These are phyloP conservation scores for Scheffersomyces amazonensis DNA, from an alignment of 805 yeast genomes.

Conservation along the genomic window DNA sequence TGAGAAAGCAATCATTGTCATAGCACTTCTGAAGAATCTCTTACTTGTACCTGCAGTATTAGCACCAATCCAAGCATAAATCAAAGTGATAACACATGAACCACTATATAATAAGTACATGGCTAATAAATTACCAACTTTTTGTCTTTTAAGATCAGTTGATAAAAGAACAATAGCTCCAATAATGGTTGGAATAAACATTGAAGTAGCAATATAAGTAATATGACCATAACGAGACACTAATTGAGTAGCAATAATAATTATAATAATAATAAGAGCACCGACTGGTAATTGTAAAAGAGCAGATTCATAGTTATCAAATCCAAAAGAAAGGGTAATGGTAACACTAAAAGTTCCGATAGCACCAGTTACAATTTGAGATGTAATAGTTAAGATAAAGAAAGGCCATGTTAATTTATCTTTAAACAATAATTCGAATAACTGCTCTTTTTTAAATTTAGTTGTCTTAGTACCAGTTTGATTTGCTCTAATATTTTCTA, in stretches of 20 bases:
- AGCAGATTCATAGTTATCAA: constrained; percentile 41
- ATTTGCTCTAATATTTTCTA: constrained; percentile 45
- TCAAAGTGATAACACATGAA: constrained; percentile 53
- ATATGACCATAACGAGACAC: constrained; percentile 24
- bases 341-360: constrained; percentile 52
- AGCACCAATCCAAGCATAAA: constrained; percentile 61
- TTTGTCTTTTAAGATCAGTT: constrained; percentile 17
- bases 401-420: constrained; percentile 53
- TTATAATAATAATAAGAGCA: constrained; percentile 38
- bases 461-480: constrained; percentile 53
- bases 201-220: constrained; percentile 21
- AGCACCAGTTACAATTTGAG: constrained; percentile 51
- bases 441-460: constrained; percentile 42
- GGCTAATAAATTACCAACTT: constrained; percentile 47
- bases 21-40: constrained; percentile 56
- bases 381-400: constrained; percentile 40
- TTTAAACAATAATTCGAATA: constrained; percentile 42
- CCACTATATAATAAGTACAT: constrained; percentile 54
- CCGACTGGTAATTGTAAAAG: constrained; percentile 59
- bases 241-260: constrained; percentile 28
- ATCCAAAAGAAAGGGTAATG: constrained; percentile 52
- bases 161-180: constrained; percentile 43
- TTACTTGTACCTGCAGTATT: constrained; percentile 78
- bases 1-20: constrained; percentile 62
- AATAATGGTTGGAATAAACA: constrained; percentile 31